Conservation (phyloP, 768 basidiomycete genomes). For the Kwoniella newhampshirensis region DNA sequence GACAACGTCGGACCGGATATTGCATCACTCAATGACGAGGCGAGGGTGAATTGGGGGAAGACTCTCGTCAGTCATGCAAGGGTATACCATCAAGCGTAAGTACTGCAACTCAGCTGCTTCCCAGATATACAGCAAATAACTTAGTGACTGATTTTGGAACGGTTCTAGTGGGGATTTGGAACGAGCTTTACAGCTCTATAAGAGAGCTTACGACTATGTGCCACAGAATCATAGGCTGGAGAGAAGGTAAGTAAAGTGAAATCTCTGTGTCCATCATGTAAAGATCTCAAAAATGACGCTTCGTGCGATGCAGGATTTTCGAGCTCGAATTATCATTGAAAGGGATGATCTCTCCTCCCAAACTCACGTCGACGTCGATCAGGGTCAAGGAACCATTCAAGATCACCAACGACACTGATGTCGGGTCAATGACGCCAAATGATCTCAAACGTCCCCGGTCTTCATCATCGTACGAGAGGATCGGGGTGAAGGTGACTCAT, state of each 20-base stretch:
- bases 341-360: constrained; percentile 17
- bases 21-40: constrained; percentile 52
- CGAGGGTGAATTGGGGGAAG: constrained; percentile 76
- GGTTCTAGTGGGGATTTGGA: constrained; percentile 69
- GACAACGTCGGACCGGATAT: neutral
- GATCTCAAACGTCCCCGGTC: no score
- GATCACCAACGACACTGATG: no score
- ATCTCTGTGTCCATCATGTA: neutral
- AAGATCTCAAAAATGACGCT: neutral
- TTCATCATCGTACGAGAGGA: no score
- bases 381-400: neutral
- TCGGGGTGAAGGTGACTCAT: no score
- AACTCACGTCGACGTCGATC: neutral
- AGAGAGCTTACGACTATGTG: constrained; percentile 75
- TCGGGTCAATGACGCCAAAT: no score
- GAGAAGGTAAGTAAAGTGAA: constrained; percentile 70
- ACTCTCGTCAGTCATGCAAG: constrained; percentile 82
- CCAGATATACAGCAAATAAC: no score
- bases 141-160: neutral
- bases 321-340: constrained; percentile 31
- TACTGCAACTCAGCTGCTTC: constrained; percentile 16
- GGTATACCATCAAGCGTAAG: constrained; percentile 75
- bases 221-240: constrained; percentile 82
- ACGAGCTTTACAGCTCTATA: constrained; percentile 75
- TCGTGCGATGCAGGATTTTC: constrained; percentile 15